Evolutionary conservation across 192 early-diverging fungal species (phyloP).

Genomic region (Coemansia sp.): DNA sequence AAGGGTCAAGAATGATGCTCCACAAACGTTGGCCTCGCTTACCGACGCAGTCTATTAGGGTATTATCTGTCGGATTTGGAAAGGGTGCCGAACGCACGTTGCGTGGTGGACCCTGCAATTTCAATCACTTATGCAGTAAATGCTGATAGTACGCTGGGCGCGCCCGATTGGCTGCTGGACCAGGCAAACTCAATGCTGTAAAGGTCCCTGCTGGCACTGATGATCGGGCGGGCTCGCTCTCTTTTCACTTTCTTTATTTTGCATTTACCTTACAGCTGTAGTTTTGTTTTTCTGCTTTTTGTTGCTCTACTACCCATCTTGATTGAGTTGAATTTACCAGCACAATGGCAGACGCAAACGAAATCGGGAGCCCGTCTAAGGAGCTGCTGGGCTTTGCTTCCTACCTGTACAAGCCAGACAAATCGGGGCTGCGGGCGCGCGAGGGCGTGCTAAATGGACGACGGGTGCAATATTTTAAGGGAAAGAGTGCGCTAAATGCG

Average conservation of each 20-base stretch:
- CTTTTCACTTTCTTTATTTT: background rate
- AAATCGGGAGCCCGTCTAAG: slow-evolving; percentile 51
- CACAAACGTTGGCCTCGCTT: background rate
- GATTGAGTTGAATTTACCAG: background rate
- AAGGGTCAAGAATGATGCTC: slow-evolving; percentile 9
- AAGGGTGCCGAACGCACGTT: background rate
- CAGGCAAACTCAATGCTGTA: background rate
- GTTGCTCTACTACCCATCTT: background rate
- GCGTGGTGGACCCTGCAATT: background rate
- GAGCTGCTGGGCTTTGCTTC: slow-evolving; percentile 68
- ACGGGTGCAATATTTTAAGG: slow-evolving; percentile 90
- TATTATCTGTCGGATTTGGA: background rate
- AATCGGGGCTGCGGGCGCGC: slow-evolving; percentile 74
- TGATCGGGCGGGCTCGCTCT: background rate
- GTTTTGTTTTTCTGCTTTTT: background rate
- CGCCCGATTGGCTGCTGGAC: background rate
- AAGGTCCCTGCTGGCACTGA: background rate
- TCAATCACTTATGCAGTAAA: background rate
- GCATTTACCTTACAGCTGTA: background rate
- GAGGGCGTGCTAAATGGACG: slow-evolving; percentile 88
- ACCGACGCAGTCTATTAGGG: no score
- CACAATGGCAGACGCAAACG: slow-evolving; percentile 27
- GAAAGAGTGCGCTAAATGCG: slow-evolving; percentile 51
- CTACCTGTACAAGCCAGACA: slow-evolving; percentile 70
- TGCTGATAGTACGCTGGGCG: background rate